Base-by-base conservation (phyloP, 2,329 filamentous ascomycete genomes). In the Didymellaceae sp. region DNA sequence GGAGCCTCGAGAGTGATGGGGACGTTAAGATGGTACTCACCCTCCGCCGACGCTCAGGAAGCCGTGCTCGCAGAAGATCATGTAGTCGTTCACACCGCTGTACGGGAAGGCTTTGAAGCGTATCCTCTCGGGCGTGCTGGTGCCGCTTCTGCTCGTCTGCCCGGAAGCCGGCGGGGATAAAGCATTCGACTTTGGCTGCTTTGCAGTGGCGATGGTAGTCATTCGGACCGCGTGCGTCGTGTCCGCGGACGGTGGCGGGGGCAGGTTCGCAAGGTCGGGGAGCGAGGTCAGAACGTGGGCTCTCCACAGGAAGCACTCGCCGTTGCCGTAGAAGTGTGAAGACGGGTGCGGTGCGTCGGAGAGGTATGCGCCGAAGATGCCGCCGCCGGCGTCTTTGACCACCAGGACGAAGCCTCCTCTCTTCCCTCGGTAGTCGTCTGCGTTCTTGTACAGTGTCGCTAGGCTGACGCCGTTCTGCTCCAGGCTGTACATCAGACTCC, bases 21-120 rank as follows among this genome's bases (percentile, higher is more conserved):
- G 2, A 14, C 1, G n/a, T 14, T 16, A 6, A 11, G 32, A 11
- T 4, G 14, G n/a, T 34, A 39, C 79, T 74, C 65, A 85, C 76
- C 84, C 90, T 46, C 91, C 93, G 9, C 94, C 94, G 16, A 97
- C 82, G 65, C 89, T 94, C 33, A 99, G 74, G 70, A 89, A 97
- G 18, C 86, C 84, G 3, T 85, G 80, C 75, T 97, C 91, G 74
- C 93, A 97, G 66, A 95, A 89, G 61, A 97, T 94, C 78, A 93
- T 91, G 71, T 96, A 99, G 73, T 97, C 94, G 72, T 99, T 97
- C 31, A 96, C 84, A 5, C 94, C 94, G 48, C 89, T 95, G 68
- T 97, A 97, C 0, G 93, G 92, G 65, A 97, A 99, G 0, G 93
- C 93, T 75, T 96, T 97, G 82, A 99, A 99, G 16, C 94, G 86